phyloP scores from a whole-genome alignment of 2,329 filamentous ascomycete genomes.

The Neofusicoccum cordaticola region DNA sequence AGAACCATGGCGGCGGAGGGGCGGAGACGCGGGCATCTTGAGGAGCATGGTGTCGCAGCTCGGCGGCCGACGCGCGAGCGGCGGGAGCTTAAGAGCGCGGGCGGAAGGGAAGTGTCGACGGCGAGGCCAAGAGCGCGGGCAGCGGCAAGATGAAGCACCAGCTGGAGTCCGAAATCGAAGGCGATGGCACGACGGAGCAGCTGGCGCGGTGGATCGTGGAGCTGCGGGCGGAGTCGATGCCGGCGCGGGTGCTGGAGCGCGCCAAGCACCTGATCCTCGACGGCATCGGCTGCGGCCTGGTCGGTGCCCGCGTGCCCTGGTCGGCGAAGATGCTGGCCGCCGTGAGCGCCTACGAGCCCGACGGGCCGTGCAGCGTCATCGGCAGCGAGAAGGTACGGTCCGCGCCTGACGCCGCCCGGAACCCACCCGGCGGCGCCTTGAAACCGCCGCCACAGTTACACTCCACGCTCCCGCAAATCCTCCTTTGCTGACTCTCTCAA shows the following conservation, averaged over 20 bases:
- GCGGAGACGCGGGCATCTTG: no score
- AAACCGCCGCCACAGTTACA: no score
- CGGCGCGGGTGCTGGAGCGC: slow-evolving; percentile 29
- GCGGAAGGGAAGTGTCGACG: no score
- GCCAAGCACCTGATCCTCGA: slow-evolving; percentile 46
- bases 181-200: slow-evolving; percentile 13
- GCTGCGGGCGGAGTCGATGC: slow-evolving; percentile 27
- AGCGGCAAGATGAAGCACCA: not conserved
- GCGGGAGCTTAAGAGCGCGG: no score
- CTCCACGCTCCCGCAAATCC: no score
- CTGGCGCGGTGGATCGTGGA: slow-evolving; percentile 2
- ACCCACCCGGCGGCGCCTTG: no score
- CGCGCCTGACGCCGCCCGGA: no score
- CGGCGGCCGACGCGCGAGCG: no score
- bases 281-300: slow-evolving; percentile 41
- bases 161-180: not conserved
- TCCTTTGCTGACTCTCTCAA: not conserved
- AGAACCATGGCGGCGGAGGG: no score
- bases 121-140: no score
- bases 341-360: slow-evolving; percentile 18
- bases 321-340: slow-evolving; percentile 37
- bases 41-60: no score
- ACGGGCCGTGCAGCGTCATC: not conserved
- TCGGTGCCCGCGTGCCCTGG: slow-evolving; percentile 43
- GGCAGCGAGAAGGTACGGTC: slow-evolving; percentile 5